Base-by-base conservation (phyloP, 192 early-diverging fungal genomes). In the Coemansia sp. region DNA sequence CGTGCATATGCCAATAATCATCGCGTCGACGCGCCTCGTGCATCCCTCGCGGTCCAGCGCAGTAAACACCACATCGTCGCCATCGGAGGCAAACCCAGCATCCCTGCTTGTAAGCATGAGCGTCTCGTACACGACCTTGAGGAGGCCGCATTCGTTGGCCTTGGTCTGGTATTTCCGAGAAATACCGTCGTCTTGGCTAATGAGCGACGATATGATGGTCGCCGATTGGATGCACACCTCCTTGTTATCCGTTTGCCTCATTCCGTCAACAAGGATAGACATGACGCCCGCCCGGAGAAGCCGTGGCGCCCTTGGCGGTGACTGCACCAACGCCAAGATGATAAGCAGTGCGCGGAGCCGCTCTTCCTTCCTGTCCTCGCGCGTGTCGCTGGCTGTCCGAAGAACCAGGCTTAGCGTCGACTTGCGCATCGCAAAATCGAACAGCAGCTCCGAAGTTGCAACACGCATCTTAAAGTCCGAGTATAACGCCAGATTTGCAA, bases 361-460 rank as follows among this genome's bases (percentile, higher is more conserved):
- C 45, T 49, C 59, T 4, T 45, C 61, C 13, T 29, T 15, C 13
- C 9, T 57, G 29, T n/a, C 17, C 23, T 58, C 42, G 9, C 22
- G 7, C n/a, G 25, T 57, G 8, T 62, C 15, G 34, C 11, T 20
- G 4, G 69, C 69, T 52, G 53, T 9, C 25, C n/a, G 17, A 11
- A 74, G 41, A 17, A 70, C 46, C 69, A 71, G 52, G 32, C 3
- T 3, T 23, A 74, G 58, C 62, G 70, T 61, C 10, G 54, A 49
- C 0, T 23, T 29, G 19, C 68, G 43, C 61, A 65, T 70, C 15
- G 66, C 72, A 42, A 29, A 49, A 41, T 80, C 77, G 14, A 64
- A 63, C 43, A 80, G 35, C 40, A 80, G 59, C 23, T 80, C 69
- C 10, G 62, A 46, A 0, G 77, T 68, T 2, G 69, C 64, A 6